Conservation (phyloP, 1,284 basidiomycete species). For the Stereum hirsutum region DNA sequence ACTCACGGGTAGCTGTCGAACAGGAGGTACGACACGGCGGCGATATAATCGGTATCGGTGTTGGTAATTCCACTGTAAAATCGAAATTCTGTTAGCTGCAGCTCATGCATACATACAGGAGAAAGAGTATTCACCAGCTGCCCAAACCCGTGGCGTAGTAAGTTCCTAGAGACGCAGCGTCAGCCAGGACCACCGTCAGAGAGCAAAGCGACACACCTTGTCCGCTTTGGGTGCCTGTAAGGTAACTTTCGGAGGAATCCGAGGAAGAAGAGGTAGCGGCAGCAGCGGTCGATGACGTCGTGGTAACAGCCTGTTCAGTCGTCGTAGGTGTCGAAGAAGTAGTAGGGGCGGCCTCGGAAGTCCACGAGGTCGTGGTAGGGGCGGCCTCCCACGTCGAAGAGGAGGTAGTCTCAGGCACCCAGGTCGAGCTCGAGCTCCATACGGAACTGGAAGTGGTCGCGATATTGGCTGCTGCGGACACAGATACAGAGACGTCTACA, state of each 20-base stretch:
- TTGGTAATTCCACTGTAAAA: slow-evolving; percentile 56
- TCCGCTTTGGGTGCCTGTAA: slow-evolving; percentile 39
- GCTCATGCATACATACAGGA: no score
- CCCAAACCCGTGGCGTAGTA: slow-evolving; percentile 42
- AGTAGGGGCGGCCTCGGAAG: slow-evolving; percentile 1
- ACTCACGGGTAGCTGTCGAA: slow-evolving; percentile 59
- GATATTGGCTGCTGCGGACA: no score
- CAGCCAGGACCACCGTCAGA: background rate
- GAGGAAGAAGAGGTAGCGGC: slow-evolving; percentile 10
- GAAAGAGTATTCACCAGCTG: no score
- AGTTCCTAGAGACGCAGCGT: slow-evolving; percentile 1
- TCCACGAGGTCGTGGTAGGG: slow-evolving; percentile 10
- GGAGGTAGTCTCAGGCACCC: no score
- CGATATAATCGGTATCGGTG: slow-evolving; percentile 43
- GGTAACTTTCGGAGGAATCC: slow-evolving; percentile 20
- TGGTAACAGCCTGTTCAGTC: no score
- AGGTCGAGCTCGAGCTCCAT: no score
- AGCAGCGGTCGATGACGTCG: slow-evolving; percentile 7
- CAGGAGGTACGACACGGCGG: slow-evolving; percentile 46
- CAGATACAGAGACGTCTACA: no score
- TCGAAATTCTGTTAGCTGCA: no score
- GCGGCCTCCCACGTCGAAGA: slow-evolving; percentile 14
- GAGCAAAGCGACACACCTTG: slow-evolving; percentile 27
- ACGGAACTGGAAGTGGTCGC: no score
- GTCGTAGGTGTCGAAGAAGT: background rate